Evolutionary conservation across 2,329 filamentous ascomycete genomes (phyloP).

Genomic region (Thielaviopsis populi): DNA sequence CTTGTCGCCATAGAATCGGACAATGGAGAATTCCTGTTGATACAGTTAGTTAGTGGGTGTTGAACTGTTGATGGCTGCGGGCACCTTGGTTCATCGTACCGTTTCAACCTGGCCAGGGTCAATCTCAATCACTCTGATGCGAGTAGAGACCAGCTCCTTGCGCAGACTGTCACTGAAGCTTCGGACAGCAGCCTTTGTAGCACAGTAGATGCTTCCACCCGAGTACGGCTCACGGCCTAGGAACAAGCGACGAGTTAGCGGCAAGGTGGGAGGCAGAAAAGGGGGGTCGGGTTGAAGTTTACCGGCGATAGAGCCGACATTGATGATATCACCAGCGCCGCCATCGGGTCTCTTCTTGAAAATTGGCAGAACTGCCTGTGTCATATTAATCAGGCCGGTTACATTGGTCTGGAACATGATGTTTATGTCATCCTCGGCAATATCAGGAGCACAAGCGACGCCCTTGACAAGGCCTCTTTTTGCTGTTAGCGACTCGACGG

Average conservation of each 20-base stretch:
- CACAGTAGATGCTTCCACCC: slow-evolving; percentile 83
- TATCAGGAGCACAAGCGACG: slow-evolving; percentile 70
- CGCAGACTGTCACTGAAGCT: slow-evolving; percentile 71
- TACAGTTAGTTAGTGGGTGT: slow-evolving; percentile 12
- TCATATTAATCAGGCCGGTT: slow-evolving; percentile 89
- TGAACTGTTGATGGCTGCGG: neutral
- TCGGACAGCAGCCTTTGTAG: slow-evolving; percentile 76
- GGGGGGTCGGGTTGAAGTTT: neutral
- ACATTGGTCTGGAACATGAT: slow-evolving; percentile 90
- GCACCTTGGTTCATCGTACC: slow-evolving; percentile 27
- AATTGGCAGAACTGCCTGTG: slow-evolving; percentile 71
- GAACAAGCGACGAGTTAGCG: neutral
- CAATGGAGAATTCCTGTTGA: slow-evolving; percentile 64
- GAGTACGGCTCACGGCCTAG: slow-evolving; percentile 63
- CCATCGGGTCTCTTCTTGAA: slow-evolving; percentile 63
- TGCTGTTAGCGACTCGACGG: slow-evolving; percentile 16
- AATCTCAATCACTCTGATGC: slow-evolving; percentile 72
- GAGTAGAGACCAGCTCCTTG: slow-evolving; percentile 65
- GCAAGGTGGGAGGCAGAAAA: neutral
- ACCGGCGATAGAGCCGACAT: slow-evolving; percentile 78
- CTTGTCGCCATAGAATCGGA: slow-evolving; percentile 80
- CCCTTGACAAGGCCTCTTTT: slow-evolving; percentile 73
- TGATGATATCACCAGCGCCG: slow-evolving; percentile 85
- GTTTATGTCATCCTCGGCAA: slow-evolving; percentile 66
- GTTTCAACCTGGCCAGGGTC: slow-evolving; percentile 92